Evolutionary conservation across 2,329 filamentous ascomycete species (phyloP).

Genomic region (Ophiocordyceps robertsii): DNA sequence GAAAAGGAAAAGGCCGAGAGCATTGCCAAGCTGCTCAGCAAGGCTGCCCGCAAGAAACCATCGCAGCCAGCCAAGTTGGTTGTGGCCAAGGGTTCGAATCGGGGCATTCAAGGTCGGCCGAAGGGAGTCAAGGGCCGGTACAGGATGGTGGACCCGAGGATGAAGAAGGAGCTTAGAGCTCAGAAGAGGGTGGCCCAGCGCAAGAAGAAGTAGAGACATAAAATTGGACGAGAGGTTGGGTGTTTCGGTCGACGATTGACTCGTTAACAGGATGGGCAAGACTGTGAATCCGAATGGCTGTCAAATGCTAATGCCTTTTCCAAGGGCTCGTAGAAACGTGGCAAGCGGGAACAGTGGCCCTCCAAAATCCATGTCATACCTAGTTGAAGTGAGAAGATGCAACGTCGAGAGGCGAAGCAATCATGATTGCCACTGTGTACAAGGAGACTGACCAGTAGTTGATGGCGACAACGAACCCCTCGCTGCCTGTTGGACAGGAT

Average conservation of each 20-base stretch:
- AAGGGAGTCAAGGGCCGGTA: constrained; percentile 91
- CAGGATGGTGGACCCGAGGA: constrained; percentile 86
- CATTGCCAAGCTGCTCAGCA: constrained; percentile 70
- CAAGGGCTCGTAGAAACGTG: constrained; percentile 36
- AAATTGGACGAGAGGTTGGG: neutral
- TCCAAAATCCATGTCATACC: constrained; percentile 70
- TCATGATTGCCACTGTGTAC: neutral
- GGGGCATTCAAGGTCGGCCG: constrained; percentile 73
- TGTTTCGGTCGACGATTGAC: too few species aligned
- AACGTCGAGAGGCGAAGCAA: neutral
- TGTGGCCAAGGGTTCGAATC: constrained; percentile 73
- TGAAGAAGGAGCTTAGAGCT: constrained; percentile 93
- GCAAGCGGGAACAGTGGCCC: constrained; percentile 52
- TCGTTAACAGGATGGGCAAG: neutral
- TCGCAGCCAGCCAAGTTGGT: constrained; percentile 75
- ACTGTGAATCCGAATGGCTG: neutral
- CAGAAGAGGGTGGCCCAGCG: constrained; percentile 69
- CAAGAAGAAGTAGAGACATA: constrained; percentile 23
- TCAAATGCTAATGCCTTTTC: neutral
- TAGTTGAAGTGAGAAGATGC: constrained; percentile 13
- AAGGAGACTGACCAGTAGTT: constrained; percentile 57
- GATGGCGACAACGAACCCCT: constrained; percentile 63
- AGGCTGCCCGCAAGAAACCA: constrained; percentile 75
- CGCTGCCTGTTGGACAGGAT: constrained; percentile 49
- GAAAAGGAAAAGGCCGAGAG: constrained; percentile 90